Evolutionary conservation across 106 monocot species (phyloP).

Genomic region (Dactylorhiza incarnata): DNA sequence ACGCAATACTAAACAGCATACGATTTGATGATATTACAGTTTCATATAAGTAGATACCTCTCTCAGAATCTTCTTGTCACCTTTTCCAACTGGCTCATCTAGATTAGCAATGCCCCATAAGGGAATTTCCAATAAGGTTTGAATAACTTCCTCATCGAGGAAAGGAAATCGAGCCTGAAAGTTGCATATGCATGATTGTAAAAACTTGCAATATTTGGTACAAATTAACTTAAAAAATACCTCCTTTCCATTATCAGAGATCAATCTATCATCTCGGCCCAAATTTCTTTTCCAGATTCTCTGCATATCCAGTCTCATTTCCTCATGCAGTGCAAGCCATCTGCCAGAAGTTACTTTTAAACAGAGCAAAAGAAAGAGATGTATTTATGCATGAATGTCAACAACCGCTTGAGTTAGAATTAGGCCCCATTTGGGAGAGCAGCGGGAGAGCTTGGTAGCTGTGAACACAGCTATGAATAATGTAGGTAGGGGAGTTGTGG

Average conservation of each 20-base stretch:
- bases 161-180: conserved; percentile 94
- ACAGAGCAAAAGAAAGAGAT: background rate
- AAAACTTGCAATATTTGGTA: background rate
- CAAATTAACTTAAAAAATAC: conserved; percentile 15
- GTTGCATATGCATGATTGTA: background rate
- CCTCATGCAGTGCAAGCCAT: conserved; percentile 65
- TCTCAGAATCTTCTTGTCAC: conserved; percentile 97
- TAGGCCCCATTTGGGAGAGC: too few relatives aligned
- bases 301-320: conserved; percentile 97
- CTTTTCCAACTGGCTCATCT: conserved; percentile 68
- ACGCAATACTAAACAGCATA: too few relatives aligned
- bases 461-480: too few relatives aligned
- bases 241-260: conserved; percentile 97
- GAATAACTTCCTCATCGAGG: conserved; percentile 92
- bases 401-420: background rate
- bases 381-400: background rate
- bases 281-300: conserved; percentile 98
- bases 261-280: conserved; percentile 94
- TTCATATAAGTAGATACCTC: conserved; percentile 37
- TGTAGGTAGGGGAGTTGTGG: too few relatives aligned
- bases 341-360: conserved; percentile 17
- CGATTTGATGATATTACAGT: background rate
- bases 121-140: conserved; percentile 77
- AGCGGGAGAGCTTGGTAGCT: too few relatives aligned
- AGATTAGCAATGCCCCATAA: conserved; percentile 74